Conservation (phyloP, 2,329 filamentous ascomycete species). For the Penicillium oxalicum region DNA sequence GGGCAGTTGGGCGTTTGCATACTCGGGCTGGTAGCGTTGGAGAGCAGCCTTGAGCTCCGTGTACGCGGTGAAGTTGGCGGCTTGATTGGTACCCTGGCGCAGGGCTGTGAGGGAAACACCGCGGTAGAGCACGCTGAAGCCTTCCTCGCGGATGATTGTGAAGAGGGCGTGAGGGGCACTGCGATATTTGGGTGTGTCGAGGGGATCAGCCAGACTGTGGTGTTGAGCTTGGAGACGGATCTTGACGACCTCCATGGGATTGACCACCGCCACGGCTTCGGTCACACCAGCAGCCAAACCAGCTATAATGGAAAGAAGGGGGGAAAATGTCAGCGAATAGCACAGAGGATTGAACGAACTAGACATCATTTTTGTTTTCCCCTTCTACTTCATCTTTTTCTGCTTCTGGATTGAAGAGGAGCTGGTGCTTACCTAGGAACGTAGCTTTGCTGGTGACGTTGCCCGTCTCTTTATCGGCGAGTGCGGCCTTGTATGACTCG, state of each 20-base stretch:
- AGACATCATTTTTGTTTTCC: no score
- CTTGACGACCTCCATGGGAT: slow-evolving; percentile 99
- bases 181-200: slow-evolving; percentile 94
- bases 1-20: slow-evolving; percentile 61
- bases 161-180: slow-evolving; percentile 80
- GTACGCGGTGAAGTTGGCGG: slow-evolving; percentile 98
- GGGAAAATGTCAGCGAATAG: slow-evolving; percentile 3
- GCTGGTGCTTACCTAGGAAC: slow-evolving; percentile 56
- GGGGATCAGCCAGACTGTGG: slow-evolving; percentile 93
- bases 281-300: slow-evolving; percentile 90
- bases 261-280: slow-evolving; percentile 92
- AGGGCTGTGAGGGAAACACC: slow-evolving; percentile 90
- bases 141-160: slow-evolving; percentile 89
- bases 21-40: slow-evolving; percentile 65
- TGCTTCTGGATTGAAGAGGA: background rate
- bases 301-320: slow-evolving; percentile 45
- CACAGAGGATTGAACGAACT: no score
- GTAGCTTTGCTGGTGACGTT: slow-evolving; percentile 65
- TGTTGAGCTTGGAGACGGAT: slow-evolving; percentile 97
- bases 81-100: slow-evolving; percentile 93
- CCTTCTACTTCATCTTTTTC: no score
- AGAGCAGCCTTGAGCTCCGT: slow-evolving; percentile 81
- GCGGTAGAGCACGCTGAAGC: slow-evolving; percentile 78
- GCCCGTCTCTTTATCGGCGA: slow-evolving; percentile 64
- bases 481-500: slow-evolving; percentile 83